These are phyloP conservation scores for Fusarium transvaalense DNA, from an alignment of 2,329 filamentous ascomycete species.

Conservation along the genomic window DNA sequence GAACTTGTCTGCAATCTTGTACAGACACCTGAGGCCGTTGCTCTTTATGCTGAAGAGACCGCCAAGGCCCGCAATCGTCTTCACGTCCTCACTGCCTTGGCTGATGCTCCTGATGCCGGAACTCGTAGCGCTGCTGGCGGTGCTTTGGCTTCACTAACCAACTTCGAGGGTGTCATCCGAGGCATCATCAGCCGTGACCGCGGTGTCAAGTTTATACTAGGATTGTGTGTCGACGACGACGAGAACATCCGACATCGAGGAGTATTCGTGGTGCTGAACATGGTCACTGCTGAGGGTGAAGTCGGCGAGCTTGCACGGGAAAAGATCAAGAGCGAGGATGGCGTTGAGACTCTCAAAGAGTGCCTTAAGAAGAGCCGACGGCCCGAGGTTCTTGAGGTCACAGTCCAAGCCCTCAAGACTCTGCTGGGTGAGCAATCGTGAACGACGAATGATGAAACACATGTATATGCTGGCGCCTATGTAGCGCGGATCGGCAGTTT, in stretches of 20 bases:
- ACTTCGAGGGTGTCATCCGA: slow-evolving; percentile 79
- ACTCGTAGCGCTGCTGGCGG: slow-evolving; percentile 89
- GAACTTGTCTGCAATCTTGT: slow-evolving; percentile 94
- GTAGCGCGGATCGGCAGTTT: slow-evolving; percentile 11
- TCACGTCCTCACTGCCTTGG: slow-evolving; percentile 86
- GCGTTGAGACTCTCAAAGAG: slow-evolving; percentile 75
- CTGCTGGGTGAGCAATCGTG: slow-evolving; percentile 62
- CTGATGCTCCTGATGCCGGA: slow-evolving; percentile 83
- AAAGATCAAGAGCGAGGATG: slow-evolving; percentile 72
- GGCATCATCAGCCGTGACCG: slow-evolving; percentile 77
- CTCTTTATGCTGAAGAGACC: slow-evolving; percentile 76
- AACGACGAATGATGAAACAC: slow-evolving; percentile 8
- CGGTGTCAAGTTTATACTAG: slow-evolving; percentile 83
- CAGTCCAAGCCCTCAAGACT: slow-evolving; percentile 79
- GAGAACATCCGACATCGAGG: slow-evolving; percentile 79
- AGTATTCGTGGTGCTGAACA: slow-evolving; percentile 79
- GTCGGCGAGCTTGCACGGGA: slow-evolving; percentile 71
- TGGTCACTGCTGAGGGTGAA: slow-evolving; percentile 75
- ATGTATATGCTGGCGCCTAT: slow-evolving; percentile 14
- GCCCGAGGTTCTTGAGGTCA: slow-evolving; percentile 76
- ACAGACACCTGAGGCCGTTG: slow-evolving; percentile 73
- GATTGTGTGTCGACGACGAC: slow-evolving; percentile 78
- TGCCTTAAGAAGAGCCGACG: slow-evolving; percentile 77
- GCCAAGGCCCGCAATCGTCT: slow-evolving; percentile 78
- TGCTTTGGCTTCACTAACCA: slow-evolving; percentile 85